These are phyloP conservation scores for Massarina eburnea DNA, from an alignment of 2,329 filamentous ascomycete species.

Conservation along the genomic window DNA sequence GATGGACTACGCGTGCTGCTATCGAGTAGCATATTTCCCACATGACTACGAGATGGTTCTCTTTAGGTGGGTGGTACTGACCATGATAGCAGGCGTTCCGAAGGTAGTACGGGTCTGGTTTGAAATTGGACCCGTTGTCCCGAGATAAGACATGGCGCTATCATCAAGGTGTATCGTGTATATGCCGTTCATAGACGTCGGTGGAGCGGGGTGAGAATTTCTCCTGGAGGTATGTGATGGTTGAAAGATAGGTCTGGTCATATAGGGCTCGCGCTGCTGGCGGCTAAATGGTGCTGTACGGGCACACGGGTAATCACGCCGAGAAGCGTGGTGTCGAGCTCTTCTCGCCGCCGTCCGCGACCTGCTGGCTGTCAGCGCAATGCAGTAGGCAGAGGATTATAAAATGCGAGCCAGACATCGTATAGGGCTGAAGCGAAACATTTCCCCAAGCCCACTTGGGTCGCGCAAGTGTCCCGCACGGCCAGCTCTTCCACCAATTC, in stretches of 20 bases:
- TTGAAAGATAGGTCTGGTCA: slow-evolving; percentile 6
- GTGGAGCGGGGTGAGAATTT: slow-evolving; percentile 3
- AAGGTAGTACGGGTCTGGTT: too few species aligned
- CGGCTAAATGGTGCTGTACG: slow-evolving; percentile 14
- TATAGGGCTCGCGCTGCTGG: slow-evolving; percentile 12
- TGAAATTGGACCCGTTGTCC: not conserved
- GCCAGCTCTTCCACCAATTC: slow-evolving; percentile 2
- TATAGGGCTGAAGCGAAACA: slow-evolving; percentile 1
- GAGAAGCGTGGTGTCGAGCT: too few species aligned
- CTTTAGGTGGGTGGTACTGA: too few species aligned
- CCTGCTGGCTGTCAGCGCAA: too few species aligned
- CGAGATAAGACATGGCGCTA: not conserved
- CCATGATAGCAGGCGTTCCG: too few species aligned
- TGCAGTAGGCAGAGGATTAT: too few species aligned
- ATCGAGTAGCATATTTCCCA: not conserved
- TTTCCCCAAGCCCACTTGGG: not conserved
- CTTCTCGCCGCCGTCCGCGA: too few species aligned
- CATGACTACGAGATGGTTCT: too few species aligned
- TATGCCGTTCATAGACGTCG: not conserved
- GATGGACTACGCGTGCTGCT: not conserved
- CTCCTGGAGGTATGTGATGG: slow-evolving; percentile 8
- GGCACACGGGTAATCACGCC: slow-evolving; percentile 1
- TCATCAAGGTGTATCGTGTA: not conserved
- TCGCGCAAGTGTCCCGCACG: not conserved
- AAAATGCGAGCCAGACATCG: too few species aligned